Evolutionary conservation across 2,329 filamentous ascomycete species (phyloP).

Genomic region (Microascus cirrosus): DNA sequence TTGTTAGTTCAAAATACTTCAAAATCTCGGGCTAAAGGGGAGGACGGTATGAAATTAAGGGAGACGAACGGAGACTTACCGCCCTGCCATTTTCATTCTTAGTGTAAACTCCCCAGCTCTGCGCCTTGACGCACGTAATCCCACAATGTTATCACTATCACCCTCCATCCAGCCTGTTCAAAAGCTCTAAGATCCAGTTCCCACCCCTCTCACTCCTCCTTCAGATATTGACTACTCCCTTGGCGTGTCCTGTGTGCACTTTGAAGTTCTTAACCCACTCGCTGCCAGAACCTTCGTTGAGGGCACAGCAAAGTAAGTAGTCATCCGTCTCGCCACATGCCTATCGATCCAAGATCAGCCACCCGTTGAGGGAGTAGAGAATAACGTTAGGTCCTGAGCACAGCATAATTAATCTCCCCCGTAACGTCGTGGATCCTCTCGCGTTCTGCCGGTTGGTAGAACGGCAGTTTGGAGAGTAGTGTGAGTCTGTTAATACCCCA

Average conservation of each 20-base stretch:
- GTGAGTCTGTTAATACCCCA: constrained; percentile 92
- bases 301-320: constrained; percentile 69
- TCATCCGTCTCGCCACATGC: constrained; percentile 60
- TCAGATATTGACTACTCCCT: constrained; percentile 76
- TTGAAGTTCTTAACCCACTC: constrained; percentile 86
- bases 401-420: constrained; percentile 79
- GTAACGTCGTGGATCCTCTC: constrained; percentile 83
- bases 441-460: constrained; percentile 53
- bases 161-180: too few relatives aligned
- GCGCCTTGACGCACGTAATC: constrained; percentile 78
- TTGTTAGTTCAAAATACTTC: too few relatives aligned
- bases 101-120: constrained; percentile 77
- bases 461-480: constrained; percentile 66
- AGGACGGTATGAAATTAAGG: constrained; percentile 14
- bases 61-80: too few relatives aligned
- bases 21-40: neutral
- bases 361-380: constrained; percentile 82
- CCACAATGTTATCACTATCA: constrained; percentile 56
- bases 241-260: constrained; percentile 78
- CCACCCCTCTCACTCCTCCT: constrained; percentile 43
- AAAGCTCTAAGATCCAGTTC: constrained; percentile 67
- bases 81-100: constrained; percentile 90
- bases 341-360: constrained; percentile 69
- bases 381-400: constrained; percentile 65
- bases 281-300: constrained; percentile 82